phyloP scores from a whole-genome alignment of 2,329 filamentous ascomycete genomes.

The Orbilia javanica region DNA sequence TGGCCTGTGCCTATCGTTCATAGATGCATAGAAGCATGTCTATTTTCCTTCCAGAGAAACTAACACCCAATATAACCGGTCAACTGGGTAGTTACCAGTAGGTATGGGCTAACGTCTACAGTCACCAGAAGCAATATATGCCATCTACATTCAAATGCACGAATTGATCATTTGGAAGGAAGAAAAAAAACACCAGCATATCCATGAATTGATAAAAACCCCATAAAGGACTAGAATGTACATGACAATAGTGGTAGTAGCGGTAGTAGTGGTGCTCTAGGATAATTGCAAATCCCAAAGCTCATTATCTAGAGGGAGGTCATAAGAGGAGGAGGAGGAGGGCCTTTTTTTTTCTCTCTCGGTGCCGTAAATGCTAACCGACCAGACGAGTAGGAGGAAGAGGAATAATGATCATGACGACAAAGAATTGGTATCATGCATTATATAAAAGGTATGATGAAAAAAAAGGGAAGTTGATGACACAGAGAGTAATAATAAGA shows the following conservation, averaged over 20 bases:
- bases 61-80: no score
- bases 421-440: constrained; percentile 53
- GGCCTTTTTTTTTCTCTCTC: neutral
- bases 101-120: no score
- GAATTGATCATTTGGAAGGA: constrained; percentile 6
- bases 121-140: neutral
- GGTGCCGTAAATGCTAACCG: neutral
- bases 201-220: constrained; percentile 50
- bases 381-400: neutral
- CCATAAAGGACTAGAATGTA: constrained; percentile 55
- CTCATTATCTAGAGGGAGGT: constrained; percentile 42
- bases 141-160: neutral
- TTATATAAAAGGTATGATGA: constrained; percentile 41
- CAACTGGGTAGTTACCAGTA: no score
- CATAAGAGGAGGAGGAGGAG: neutral
- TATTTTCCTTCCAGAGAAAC: no score
- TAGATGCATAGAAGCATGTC: no score
- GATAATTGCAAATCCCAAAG: constrained; percentile 29
- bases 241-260: constrained; percentile 43
- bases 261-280: constrained; percentile 16
- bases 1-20: no score
- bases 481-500: neutral
- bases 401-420: constrained; percentile 43
- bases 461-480: neutral
- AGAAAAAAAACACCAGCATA: constrained; percentile 52